A percentile compares a stretch with the other conserved stretches of the same genome.
phyloP scores from a whole-genome alignment of 2,329 filamentous ascomycete genomes.

The Fusarium sp. region DNA sequence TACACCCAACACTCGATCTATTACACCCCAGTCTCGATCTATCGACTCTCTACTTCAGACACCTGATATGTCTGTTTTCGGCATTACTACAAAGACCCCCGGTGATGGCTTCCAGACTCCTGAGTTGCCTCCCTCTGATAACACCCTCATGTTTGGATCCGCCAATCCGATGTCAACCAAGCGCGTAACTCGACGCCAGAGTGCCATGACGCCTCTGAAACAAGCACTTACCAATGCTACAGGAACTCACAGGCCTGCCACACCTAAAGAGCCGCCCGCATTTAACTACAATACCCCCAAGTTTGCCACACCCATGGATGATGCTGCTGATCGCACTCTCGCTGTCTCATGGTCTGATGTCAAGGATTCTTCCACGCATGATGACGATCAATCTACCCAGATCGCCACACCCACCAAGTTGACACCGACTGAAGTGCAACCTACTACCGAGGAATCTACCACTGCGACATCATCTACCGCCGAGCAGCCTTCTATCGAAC shows the following conservation, averaged over 20 bases:
- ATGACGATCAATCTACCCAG: not conserved
- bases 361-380: not conserved
- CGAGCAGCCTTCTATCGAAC: no score
- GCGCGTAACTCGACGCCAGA: constrained; percentile 13
- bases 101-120: constrained; percentile 14
- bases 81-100: not conserved
- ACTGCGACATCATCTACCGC: not conserved
- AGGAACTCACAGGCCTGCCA: not conserved
- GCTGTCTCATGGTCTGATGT: constrained; percentile 2
- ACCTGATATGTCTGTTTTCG: constrained; percentile 12
- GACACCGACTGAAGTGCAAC: no score
- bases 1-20: constrained; percentile 1
- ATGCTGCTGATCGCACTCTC: not conserved
- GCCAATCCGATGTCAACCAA: not conserved
- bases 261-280: not conserved
- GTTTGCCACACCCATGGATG: not conserved
- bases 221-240: not conserved
- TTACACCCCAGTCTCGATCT: constrained; percentile 6
- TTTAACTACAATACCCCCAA: not conserved
- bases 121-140: constrained; percentile 14
- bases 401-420: no score
- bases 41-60: constrained; percentile 8
- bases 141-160: constrained; percentile 12
- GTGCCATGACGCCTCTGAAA: constrained; percentile 10
- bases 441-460: not conserved